phyloP scores from a whole-genome alignment of 306 rosid species.

The Quercus variabilis region DNA sequence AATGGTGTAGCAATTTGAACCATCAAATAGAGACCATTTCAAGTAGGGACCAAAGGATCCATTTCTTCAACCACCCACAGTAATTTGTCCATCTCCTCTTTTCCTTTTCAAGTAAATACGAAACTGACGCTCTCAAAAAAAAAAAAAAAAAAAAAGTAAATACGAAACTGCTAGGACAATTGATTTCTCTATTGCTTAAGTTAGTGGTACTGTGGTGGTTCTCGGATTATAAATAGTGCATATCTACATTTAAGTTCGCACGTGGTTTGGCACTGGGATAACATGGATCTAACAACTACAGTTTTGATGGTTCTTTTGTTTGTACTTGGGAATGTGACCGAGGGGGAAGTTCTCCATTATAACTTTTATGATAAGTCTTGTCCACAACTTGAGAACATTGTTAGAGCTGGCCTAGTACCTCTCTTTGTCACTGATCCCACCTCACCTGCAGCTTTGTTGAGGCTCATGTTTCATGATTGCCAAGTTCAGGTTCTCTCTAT shows the following conservation, averaged over 20 bases:
- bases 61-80: too few relatives aligned
- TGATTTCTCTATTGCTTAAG: not conserved
- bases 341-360: constrained; percentile 22
- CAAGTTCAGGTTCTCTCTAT: constrained; percentile 27
- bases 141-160: too few relatives aligned
- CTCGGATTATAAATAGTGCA: not conserved
- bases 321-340: not conserved
- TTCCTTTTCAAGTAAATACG: not conserved
- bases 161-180: not conserved
- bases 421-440: constrained; percentile 25
- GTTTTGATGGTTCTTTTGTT: not conserved
- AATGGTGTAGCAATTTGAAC: too few relatives aligned
- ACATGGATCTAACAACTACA: constrained; percentile 5
- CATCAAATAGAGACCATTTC: too few relatives aligned
- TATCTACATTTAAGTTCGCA: not conserved
- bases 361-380: constrained; percentile 31
- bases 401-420: constrained; percentile 10
- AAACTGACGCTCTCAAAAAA: too few relatives aligned
- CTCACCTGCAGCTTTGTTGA: constrained; percentile 33
- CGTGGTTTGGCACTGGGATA: not conserved
- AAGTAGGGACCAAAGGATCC: too few relatives aligned
- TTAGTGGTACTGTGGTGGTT: not conserved
- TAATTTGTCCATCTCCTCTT: too few relatives aligned
- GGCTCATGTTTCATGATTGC: constrained; percentile 45
- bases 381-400: constrained; percentile 26